Base-by-base conservation (phyloP, 345 rosid species). In the Linum lewisii region DNA sequence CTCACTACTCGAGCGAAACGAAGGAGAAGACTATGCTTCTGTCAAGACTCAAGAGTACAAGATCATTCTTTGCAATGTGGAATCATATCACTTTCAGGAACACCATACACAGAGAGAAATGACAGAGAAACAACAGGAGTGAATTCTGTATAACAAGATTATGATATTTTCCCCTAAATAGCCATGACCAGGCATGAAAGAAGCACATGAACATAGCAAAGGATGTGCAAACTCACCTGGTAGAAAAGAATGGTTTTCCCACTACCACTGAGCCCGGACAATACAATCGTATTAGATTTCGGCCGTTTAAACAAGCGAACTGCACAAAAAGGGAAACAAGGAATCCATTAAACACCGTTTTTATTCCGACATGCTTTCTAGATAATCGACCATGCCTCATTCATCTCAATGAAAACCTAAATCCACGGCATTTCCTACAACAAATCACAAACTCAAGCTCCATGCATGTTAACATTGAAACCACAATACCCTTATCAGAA, bases 211-310 rank as follows among this genome's bases (percentile, higher is more conserved):
- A 5, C 47, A 42, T 42, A 42, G 18, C 18, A 16, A 11, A 59
- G 1, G 50, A 62, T 13, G 29, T 5, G 14, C 4, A 26, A 18
- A 51, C 81, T 69, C 72, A 88, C 98, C 62, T 83, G 90, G 77
- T 86, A 82, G 70, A 81, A 92, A 52, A 92, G 77, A 58, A 83
- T 72, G 56, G 90, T 92, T 76, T 88, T 92, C 26, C 97, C 97
- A 57, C 97, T 75, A 63, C 93, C 95, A 56, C 72, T 73, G 21
- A 84, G 86, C 55, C 98, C 98, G 42, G 88, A 61, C 16, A 92
- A 90, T 55, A 92, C 75, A 58, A 88, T 74, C 65, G 89, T 88
- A 62, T 77, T 80, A 23, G 87, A 80, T 62, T 78, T 88, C 63
- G 81, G 66, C 37, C 84, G 79, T 63, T 69, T 69, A 58, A 83